A percentile compares a stretch with the other conserved stretches of the same genome.
phyloP scores from a whole-genome alignment of 2,329 filamentous ascomycete genomes.

The Chrysosporium keratinophilum region DNA sequence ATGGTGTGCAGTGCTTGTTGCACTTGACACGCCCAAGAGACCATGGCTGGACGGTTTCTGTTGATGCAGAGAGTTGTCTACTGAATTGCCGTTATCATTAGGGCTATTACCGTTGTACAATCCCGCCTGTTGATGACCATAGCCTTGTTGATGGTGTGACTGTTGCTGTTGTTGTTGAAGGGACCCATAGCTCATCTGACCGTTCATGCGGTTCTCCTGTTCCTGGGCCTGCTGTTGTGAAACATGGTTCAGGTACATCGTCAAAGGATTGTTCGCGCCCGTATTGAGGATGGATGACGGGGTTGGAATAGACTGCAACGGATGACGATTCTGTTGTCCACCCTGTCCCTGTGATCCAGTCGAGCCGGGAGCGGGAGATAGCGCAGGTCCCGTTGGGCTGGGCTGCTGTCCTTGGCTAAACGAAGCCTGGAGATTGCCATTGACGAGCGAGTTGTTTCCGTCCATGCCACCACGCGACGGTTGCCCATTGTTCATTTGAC shows the following conservation, averaged over 20 bases:
- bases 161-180: slow-evolving; percentile 47
- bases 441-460: slow-evolving; percentile 48
- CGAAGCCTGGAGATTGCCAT: slow-evolving; percentile 44
- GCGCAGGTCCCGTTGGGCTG: slow-evolving; percentile 48
- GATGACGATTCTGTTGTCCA: slow-evolving; percentile 49
- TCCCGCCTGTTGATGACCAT: slow-evolving; percentile 63
- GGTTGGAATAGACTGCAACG: slow-evolving; percentile 45
- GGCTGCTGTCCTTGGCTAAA: slow-evolving; percentile 48
- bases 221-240: slow-evolving; percentile 51
- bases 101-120: slow-evolving; percentile 68
- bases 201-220: slow-evolving; percentile 45
- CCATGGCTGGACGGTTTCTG: slow-evolving; percentile 59
- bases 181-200: slow-evolving; percentile 33
- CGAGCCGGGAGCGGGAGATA: slow-evolving; percentile 46
- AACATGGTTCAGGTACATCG: slow-evolving; percentile 83
- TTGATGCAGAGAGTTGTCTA: slow-evolving; percentile 34
- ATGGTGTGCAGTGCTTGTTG: slow-evolving; percentile 57
- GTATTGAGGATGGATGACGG: slow-evolving; percentile 68
- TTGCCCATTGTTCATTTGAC: slow-evolving; percentile 62
- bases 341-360: slow-evolving; percentile 39
- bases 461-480: slow-evolving; percentile 54
- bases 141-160: slow-evolving; percentile 53
- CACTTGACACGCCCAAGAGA: slow-evolving; percentile 49
- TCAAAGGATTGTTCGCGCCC: slow-evolving; percentile 73
- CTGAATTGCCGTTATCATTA: slow-evolving; percentile 48